phyloP scores from a whole-genome alignment of 805 yeast species.

The Cyberlindnera euphorbiiphila region DNA sequence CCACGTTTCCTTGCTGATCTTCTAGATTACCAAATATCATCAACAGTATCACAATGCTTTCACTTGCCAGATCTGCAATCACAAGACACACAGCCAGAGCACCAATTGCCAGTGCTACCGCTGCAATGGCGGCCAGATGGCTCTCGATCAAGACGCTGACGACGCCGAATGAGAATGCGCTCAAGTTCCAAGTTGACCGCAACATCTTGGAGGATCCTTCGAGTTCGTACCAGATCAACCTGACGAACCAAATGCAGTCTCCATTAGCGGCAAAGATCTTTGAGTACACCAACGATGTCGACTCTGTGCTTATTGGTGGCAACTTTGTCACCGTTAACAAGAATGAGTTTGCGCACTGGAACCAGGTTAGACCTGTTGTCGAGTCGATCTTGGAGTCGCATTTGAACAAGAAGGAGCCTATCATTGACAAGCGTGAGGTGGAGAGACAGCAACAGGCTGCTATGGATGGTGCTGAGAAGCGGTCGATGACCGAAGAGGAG shows the following conservation, averaged over 20 bases:
- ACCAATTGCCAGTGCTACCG: no score
- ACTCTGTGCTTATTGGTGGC: conserved; percentile 68
- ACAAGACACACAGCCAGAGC: no score
- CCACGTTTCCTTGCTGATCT: no score
- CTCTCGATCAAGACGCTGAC: conserved; percentile 42
- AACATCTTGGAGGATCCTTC: conserved; percentile 29
- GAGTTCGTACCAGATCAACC: conserved; percentile 22
- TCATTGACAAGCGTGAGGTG: conserved; percentile 18
- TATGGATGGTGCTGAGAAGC: conserved; percentile 4
- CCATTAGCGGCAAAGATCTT: conserved; percentile 62
- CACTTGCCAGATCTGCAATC: no score
- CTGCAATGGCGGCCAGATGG: conserved; percentile 11
- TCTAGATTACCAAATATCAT: no score
- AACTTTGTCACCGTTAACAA: conserved; percentile 72
- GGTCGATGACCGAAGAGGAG: conserved; percentile 50
- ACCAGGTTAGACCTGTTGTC: conserved; percentile 63
- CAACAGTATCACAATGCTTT: no score
- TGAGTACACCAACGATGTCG: conserved; percentile 53
- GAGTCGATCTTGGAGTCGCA: conserved; percentile 41
- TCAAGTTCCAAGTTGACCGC: conserved; percentile 50
- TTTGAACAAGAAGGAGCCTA: conserved; percentile 31
- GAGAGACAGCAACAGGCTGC: conserved; percentile 7
- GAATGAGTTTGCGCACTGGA: conserved; percentile 65
- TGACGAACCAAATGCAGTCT: conserved; percentile 37
- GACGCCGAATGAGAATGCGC: conserved; percentile 75